Conservation (phyloP, 768 basidiomycete genomes). For the Plicaturopsis crispa region DNA sequence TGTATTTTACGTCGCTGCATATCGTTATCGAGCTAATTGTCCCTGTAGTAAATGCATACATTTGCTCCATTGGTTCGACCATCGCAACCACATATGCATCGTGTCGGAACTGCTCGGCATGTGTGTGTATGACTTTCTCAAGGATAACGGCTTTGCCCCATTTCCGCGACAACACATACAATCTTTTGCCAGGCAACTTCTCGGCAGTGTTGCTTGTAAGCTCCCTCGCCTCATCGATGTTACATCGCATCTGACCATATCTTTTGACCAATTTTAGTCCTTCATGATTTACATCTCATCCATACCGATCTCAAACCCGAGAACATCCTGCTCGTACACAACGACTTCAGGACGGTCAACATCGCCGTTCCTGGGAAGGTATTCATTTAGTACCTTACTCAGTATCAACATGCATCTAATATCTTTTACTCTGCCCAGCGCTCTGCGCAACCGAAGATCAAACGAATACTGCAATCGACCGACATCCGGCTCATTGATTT, state of each 20-base stretch:
- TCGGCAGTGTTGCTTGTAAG: slow-evolving; percentile 92
- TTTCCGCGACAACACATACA: slow-evolving; percentile 97
- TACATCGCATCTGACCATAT: slow-evolving; percentile 2
- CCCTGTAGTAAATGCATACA: slow-evolving; percentile 90
- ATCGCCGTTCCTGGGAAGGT: slow-evolving; percentile 66
- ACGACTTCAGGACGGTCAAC: slow-evolving; percentile 58
- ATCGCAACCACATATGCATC: slow-evolving; percentile 94
- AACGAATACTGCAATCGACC: slow-evolving; percentile 77
- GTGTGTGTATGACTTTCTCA: slow-evolving; percentile 98
- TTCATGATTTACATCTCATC: slow-evolving; percentile 85
- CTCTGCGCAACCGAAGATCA: slow-evolving; percentile 55
- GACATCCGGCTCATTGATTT: slow-evolving; percentile 97
- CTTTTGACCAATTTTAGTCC: slow-evolving; percentile 43
- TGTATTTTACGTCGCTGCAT: slow-evolving; percentile 24
- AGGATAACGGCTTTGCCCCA: slow-evolving; percentile 94
- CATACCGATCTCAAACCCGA: slow-evolving; percentile 99
- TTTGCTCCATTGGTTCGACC: slow-evolving; percentile 90
- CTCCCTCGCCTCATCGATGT: slow-evolving; percentile 11
- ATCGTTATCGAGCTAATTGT: slow-evolving; percentile 13
- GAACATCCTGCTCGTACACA: slow-evolving; percentile 92
- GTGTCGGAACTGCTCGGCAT: slow-evolving; percentile 94
- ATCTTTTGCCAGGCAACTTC: slow-evolving; percentile 85
- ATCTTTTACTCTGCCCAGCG: slow-evolving; percentile 33
- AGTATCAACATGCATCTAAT: no score
- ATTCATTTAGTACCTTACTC: slow-evolving; percentile 5